Evolutionary conservation across 768 basidiomycete species (phyloP), one percentile per base, ranked within the genome.

Genomic region (Suillus hirtellus): DNA sequence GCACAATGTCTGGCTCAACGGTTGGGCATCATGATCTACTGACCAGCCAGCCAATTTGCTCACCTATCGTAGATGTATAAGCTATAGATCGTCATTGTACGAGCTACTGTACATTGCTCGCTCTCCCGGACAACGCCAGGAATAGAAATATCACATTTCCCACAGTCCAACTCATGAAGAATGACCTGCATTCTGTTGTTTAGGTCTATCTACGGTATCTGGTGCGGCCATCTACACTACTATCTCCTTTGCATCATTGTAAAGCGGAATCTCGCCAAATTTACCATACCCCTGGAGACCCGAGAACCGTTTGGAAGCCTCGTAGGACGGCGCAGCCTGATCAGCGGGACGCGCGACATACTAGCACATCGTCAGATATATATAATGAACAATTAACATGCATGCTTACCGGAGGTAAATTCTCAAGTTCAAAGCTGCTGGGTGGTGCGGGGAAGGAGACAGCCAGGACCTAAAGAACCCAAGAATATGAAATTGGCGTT

Each of bases 21-120:
- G 59, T 64, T 61, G 38, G 52, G 24, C 31, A 63, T 64, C 34
- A 66, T 46, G 24, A 54, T 62, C 19, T 43, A 60, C 34, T 8
- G 9, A 56, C 17, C 59, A 38, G 19, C 52, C 9, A 44, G 47
- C 35, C 58, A 53, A 37, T 44, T 55, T 55, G 76, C 84, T 69
- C 73, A 86, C 92, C 94, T 86, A 77, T 98, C 95, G 73, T 88
- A 98, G 68, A 99, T 89, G 81, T 98, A 98, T 52, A 99, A 80
- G 66, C 94, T 94, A 78, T 88, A 86, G 69, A 97, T 93, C 27
- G 93, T 95, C 93, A 95, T 95, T 55, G 38, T 21, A 10, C 21
- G 5, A 24, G 9, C 56, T 42, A 24, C 38, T 40, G 15, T 24
- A 31, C 17, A 10, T 10, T 10, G 35, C 35, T 37, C 35, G 35